phyloP scores from a whole-genome alignment of 345 rosid species.

The Iberis pinnata region DNA sequence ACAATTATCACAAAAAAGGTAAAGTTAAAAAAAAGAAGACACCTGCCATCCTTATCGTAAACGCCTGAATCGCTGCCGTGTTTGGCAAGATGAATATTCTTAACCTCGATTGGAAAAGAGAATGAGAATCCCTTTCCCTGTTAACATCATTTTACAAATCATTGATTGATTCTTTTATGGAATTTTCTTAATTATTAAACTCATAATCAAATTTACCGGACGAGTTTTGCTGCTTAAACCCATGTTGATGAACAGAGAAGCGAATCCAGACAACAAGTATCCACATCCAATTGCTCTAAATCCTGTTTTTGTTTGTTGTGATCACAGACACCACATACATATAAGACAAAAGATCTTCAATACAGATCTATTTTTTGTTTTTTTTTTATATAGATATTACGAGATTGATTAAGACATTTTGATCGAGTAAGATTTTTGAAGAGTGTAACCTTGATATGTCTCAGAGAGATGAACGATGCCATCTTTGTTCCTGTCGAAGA shows the following conservation, averaged over 20 bases:
- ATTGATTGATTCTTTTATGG: not conserved
- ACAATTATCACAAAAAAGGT: too few species aligned
- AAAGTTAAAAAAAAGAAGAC: too few species aligned
- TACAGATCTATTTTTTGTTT: not conserved
- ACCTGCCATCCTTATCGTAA: slow-evolving; percentile 78
- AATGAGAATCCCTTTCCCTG: slow-evolving; percentile 65
- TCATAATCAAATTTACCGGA: slow-evolving; percentile 35
- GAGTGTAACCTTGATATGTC: slow-evolving; percentile 53
- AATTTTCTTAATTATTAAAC: not conserved
- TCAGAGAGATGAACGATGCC: slow-evolving; percentile 77
- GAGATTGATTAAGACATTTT: slow-evolving; percentile 3
- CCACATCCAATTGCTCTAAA: slow-evolving; percentile 62
- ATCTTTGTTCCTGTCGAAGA: slow-evolving; percentile 72
- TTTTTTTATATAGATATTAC: not conserved
- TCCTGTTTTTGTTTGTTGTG: slow-evolving; percentile 34
- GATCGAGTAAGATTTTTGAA: not conserved
- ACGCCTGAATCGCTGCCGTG: slow-evolving; percentile 86
- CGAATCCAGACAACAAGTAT: slow-evolving; percentile 30
- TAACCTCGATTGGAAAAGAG: slow-evolving; percentile 61
- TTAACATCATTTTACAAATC: not conserved
- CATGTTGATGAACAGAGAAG: slow-evolving; percentile 42
- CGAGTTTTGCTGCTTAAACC: slow-evolving; percentile 58
- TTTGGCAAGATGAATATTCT: slow-evolving; percentile 57
- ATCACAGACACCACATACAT: not conserved
- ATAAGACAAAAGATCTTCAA: not conserved